These are phyloP conservation scores for Medicago truncatula DNA, from an alignment of 306 rosid genomes.

Conservation along the genomic window DNA sequence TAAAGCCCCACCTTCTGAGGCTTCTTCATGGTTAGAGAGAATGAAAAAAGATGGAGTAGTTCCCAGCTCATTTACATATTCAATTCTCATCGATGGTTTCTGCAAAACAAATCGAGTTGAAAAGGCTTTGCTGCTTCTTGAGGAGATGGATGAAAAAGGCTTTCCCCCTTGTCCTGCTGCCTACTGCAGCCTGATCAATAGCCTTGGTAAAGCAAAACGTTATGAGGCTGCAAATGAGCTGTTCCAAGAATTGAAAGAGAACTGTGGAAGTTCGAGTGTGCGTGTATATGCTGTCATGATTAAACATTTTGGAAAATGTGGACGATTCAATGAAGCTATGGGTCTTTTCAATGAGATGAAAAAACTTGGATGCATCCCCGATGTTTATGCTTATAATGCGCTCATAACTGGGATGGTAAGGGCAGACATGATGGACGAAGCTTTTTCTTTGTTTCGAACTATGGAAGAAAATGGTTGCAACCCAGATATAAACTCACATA, in stretches of 20 bases:
- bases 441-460: conserved; percentile 66
- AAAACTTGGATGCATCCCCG: conserved; percentile 80
- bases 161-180: conserved; percentile 98
- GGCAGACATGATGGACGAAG: conserved; percentile 77
- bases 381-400: conserved; percentile 87
- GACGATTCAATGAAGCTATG: conserved; percentile 71
- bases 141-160: conserved; percentile 96
- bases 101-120: conserved; percentile 90
- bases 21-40: conserved; percentile 79
- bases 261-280: conserved; percentile 83
- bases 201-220: conserved; percentile 88
- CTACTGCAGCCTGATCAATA: conserved; percentile 91
- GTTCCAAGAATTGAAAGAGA: conserved; percentile 89
- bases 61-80: conserved; percentile 87
- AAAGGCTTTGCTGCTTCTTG: conserved; percentile 91
- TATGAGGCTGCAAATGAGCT: conserved; percentile 92
- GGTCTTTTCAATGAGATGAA: conserved; percentile 83
- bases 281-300: conserved; percentile 98
- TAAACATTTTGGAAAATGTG: conserved; percentile 88
- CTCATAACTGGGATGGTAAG: conserved; percentile 96
- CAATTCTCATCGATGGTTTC: conserved; percentile 90
- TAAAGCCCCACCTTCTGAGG: conserved; percentile 69
- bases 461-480: conserved; percentile 85
- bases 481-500: conserved; percentile 82
- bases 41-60: conserved; percentile 75